phyloP scores from a whole-genome alignment of 2,329 filamentous ascomycete genomes.

The Alternaria novae-zelandiae region DNA sequence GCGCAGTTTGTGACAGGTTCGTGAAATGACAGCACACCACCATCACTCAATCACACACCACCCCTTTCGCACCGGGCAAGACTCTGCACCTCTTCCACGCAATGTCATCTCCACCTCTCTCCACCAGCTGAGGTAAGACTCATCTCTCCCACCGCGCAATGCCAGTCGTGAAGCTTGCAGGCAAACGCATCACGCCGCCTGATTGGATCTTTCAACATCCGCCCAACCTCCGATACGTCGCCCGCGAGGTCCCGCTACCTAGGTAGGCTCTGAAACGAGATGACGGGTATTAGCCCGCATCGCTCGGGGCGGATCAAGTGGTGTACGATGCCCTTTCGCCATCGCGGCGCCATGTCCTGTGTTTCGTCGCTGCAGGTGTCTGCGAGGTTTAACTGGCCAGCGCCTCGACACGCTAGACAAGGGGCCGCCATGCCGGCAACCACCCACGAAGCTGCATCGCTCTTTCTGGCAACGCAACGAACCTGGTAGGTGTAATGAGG shows the following conservation, averaged over 20 bases:
- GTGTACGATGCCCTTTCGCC: constrained; percentile 21
- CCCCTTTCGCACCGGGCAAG: background rate
- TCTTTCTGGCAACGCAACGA: constrained; percentile 20
- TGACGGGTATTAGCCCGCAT: constrained; percentile 32
- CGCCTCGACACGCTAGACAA: constrained; percentile 22
- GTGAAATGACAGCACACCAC: background rate
- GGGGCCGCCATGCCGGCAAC: constrained; percentile 31
- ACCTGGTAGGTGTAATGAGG: constrained; percentile 28
- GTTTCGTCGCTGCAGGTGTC: constrained; percentile 10
- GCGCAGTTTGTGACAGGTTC: background rate
- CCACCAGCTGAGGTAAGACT: constrained; percentile 19
- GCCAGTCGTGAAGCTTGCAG: constrained; percentile 22
- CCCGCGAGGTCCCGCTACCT: constrained; percentile 7
- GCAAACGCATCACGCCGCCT: constrained; percentile 23
- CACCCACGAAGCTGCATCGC: constrained; percentile 38
- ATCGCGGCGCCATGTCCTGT: constrained; percentile 20
- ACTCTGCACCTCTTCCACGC: background rate
- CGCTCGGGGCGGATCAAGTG: constrained; percentile 21
- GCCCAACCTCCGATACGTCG: constrained; percentile 9
- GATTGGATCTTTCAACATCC: constrained; percentile 27
- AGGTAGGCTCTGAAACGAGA: constrained; percentile 28
- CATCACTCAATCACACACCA: background rate
- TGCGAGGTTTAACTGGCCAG: constrained; percentile 32
- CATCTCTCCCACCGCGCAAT: constrained; percentile 17
- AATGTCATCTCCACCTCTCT: background rate